Evolutionary conservation across 306 rosid genomes (phyloP), one percentile per base, ranked within the genome.

Genomic region (Mimosa bimucronata): DNA sequence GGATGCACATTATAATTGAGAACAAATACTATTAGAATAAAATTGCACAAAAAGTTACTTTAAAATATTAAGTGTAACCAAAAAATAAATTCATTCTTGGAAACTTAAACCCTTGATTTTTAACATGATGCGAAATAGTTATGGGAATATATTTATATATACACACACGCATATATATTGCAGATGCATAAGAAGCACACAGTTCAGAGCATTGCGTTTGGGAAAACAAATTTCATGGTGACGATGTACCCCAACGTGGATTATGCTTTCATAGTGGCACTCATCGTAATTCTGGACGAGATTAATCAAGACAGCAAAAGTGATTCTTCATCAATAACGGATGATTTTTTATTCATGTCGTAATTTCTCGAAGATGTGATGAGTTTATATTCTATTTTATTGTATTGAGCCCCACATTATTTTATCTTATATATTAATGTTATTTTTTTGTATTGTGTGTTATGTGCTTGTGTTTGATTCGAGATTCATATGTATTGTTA

Each of bases 101-200:
- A 34, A 34, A 34, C 1, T 34, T 34, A 34, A 34, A 34, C 38
- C 38, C 38, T 34, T 34, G 5, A 34, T 34, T 34, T 2, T 34
- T 34, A 34, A 34, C 38, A 34, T 34, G 38, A 34, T 34, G 38
- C 38, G 38, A 34, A 34, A 34, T 34, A 34, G 5, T 34, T 34
- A 6, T 34, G 3, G 38, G 3, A 7, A 53, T 53, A 53, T 53
- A 19, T 46, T n/a, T n/a, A n/a, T n/a, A n/a, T n/a, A n/a, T n/a
- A n/a, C n/a, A n/a, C n/a, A n/a, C n/a, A n/a, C n/a, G n/a, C n/a
- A n/a, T n/a, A n/a, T 18, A 19, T n/a, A 58, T 55, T 83, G 90
- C 87, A 86, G 90, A 88, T 90, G 89, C 90, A 86, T 53, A 84
- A 73, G 79, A 86, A 86, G 77, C 75, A 50, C 70, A 86, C 86